These are phyloP conservation scores for Secale cereale DNA, from an alignment of 176 grass and related monocot species.

Conservation along the genomic window DNA sequence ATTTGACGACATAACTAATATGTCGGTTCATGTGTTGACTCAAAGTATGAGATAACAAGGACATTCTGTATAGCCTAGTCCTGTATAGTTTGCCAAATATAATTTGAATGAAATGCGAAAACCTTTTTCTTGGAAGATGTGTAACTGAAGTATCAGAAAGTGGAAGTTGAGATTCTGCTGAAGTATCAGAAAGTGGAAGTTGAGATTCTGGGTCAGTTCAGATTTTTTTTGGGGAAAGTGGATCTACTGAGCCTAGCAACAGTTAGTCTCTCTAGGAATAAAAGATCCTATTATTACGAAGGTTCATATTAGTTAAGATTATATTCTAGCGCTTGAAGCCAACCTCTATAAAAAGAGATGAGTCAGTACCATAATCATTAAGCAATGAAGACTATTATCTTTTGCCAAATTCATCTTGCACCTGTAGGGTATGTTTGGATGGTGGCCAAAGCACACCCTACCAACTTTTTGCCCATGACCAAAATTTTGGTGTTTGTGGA, in stretches of 20 bases:
- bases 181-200: neutral
- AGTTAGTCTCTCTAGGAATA: neutral
- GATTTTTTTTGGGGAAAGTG: no score
- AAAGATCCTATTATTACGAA: neutral
- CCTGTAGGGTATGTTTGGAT: neutral
- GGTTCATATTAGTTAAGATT: neutral
- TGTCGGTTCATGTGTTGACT: constrained; percentile 18
- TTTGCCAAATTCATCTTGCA: neutral
- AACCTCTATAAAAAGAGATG: neutral
- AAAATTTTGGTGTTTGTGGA: neutral
- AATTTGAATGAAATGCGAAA: neutral
- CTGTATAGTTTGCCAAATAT: neutral
- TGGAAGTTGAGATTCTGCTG: neutral
- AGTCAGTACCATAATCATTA: neutral
- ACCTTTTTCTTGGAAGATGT: neutral
- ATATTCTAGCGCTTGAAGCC: neutral
- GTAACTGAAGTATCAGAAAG: neutral
- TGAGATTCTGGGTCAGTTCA: neutral
- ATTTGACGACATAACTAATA: neutral
- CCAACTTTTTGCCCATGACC: neutral
- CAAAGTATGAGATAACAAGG: neutral
- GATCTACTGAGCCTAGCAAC: neutral
- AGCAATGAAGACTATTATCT: neutral
- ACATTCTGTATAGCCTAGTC: neutral
- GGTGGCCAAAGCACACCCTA: neutral